Percentiles rank a stretch among this genome's conserved stretches.
Evolutionary conservation across 805 yeast genomes (phyloP).

Genomic region (Kluyveromyces wickerhamii): DNA sequence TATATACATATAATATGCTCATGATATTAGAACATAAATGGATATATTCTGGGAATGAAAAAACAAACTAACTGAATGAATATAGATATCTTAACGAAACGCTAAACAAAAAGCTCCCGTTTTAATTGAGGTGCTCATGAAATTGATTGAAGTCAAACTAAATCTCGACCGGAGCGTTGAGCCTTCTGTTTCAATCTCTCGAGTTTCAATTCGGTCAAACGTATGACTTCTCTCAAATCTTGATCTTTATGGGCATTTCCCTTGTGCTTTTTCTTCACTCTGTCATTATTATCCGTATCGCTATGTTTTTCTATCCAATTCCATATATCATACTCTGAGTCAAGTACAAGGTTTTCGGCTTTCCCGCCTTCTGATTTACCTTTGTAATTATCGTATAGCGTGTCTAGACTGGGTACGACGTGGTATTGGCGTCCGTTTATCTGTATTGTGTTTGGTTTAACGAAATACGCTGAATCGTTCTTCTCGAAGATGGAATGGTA

Average conservation of each 20-base stretch:
- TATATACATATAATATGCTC: too few species aligned
- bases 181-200: constrained; percentile 15
- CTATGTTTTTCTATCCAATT: constrained; percentile 55
- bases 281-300: constrained; percentile 9
- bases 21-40: too few species aligned
- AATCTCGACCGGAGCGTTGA: background rate
- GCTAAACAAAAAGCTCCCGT: too few species aligned
- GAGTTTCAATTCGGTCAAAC: constrained; percentile 22
- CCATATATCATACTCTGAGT: constrained; percentile 60
- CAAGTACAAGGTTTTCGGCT: constrained; percentile 22
- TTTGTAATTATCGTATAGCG: constrained; percentile 27
- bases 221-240: constrained; percentile 21
- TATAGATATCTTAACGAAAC: too few species aligned
- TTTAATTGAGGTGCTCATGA: too few species aligned
- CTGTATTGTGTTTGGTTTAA: constrained; percentile 21
- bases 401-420: constrained; percentile 35
- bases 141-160: too few species aligned
- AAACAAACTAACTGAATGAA: too few species aligned
- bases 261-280: constrained; percentile 4
- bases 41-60: too few species aligned
- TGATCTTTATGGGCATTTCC: constrained; percentile 14
- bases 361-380: constrained; percentile 8
- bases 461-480: constrained; percentile 7
- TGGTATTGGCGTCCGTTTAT: constrained; percentile 33
- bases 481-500: too few species aligned